phyloP scores from a whole-genome alignment of 495 filamentous ascomycete species.

The Trichodelitschia bisporula region DNA sequence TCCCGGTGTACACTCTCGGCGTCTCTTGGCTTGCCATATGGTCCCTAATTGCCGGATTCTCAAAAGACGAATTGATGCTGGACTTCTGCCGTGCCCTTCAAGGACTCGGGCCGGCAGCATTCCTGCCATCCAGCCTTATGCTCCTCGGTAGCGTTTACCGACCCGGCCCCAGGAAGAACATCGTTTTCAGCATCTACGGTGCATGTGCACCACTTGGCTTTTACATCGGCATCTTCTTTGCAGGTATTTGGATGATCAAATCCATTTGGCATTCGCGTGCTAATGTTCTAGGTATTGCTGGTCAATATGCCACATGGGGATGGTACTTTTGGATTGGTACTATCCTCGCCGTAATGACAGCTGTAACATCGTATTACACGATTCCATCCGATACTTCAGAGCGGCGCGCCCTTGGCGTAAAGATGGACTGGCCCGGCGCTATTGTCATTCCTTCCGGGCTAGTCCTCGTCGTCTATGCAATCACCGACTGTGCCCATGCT shows the following conservation, averaged over 20 bases:
- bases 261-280: background rate
- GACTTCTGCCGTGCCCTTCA: slow-evolving; percentile 54
- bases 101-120: slow-evolving; percentile 56
- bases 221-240: slow-evolving; percentile 60
- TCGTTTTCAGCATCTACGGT: slow-evolving; percentile 63
- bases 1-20: slow-evolving; percentile 40
- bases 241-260: slow-evolving; percentile 19
- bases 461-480: slow-evolving; percentile 50
- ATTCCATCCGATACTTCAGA: slow-evolving; percentile 40
- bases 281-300: slow-evolving; percentile 36
- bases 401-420: slow-evolving; percentile 19
- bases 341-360: slow-evolving; percentile 24
- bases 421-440: slow-evolving; percentile 51
- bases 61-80: slow-evolving; percentile 42
- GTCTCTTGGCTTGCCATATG: slow-evolving; percentile 48
- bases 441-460: slow-evolving; percentile 37
- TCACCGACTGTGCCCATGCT: slow-evolving; percentile 51
- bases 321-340: slow-evolving; percentile 69
- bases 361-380: slow-evolving; percentile 29
- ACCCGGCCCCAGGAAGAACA: slow-evolving; percentile 64
- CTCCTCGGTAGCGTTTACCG: slow-evolving; percentile 60
- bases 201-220: slow-evolving; percentile 58
- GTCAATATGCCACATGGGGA: slow-evolving; percentile 37
- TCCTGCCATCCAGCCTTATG: slow-evolving; percentile 54
- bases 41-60: slow-evolving; percentile 49